Evolutionary conservation across 345 rosid genomes (phyloP).

Genomic region (Erysimum cheiranthoides): DNA sequence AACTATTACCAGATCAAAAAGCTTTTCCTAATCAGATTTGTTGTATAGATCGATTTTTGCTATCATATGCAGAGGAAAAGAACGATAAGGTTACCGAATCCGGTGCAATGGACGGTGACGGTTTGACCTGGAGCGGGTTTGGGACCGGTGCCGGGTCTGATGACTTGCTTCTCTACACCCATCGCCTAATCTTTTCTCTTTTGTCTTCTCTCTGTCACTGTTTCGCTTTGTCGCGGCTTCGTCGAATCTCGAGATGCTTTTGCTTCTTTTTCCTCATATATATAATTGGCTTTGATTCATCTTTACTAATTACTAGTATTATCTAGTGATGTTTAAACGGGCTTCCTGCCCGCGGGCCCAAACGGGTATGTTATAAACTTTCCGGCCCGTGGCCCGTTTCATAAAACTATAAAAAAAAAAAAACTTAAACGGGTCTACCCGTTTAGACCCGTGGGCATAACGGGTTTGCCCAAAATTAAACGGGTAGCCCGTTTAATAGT

Average conservation of each 20-base stretch:
- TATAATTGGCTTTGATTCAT: no score
- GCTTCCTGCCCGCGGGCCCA: no score
- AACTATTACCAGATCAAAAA: not conserved
- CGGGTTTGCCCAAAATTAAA: no score
- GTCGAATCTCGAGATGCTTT: slow-evolving; percentile 11
- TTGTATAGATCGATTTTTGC: slow-evolving; percentile 12
- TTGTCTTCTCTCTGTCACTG: not conserved
- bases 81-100: slow-evolving; percentile 50
- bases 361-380: no score
- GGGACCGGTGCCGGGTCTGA: slow-evolving; percentile 63
- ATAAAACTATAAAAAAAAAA: no score
- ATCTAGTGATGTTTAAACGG: no score
- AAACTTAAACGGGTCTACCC: no score
- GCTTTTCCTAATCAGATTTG: slow-evolving; percentile 18
- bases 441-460: no score
- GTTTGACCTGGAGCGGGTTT: slow-evolving; percentile 66
- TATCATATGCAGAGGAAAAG: not conserved
- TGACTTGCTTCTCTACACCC: slow-evolving; percentile 68
- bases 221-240: not conserved
- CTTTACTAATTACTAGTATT: no score
- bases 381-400: no score
- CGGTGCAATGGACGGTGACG: slow-evolving; percentile 80
- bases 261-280: no score
- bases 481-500: no score
- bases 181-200: slow-evolving; percentile 37